A percentile compares a stretch with the other conserved stretches of the same genome.
Evolutionary conservation across 1,284 basidiomycete species (phyloP).

Genomic region (Fomes fomentarius): DNA sequence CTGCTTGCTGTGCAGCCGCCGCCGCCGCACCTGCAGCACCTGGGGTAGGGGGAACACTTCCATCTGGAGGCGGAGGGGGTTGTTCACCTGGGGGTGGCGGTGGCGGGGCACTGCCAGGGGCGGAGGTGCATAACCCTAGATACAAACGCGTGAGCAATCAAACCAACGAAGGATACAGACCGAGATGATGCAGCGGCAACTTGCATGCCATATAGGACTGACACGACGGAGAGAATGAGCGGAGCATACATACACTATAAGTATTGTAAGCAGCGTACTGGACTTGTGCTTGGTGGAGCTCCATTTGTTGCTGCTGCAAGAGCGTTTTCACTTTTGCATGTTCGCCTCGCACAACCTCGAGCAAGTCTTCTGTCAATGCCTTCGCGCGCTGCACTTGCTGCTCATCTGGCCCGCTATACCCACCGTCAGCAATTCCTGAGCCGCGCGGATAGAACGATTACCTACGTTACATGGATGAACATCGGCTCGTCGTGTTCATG

Average conservation of each 20-base stretch:
- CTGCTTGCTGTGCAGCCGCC: conserved; percentile 30
- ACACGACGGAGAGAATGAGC: conserved; percentile 25
- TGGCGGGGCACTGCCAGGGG: conserved; percentile 63
- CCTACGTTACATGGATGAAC: conserved; percentile 93
- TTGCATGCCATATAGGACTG: conserved; percentile 23
- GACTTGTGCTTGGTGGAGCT: conserved; percentile 77
- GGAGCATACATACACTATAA: conserved; percentile 55
- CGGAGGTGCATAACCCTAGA: conserved; percentile 64
- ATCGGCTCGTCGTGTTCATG: conserved; percentile 90
- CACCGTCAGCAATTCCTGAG: conserved; percentile 1
- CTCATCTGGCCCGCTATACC: conserved; percentile 82
- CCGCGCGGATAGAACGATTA: conserved; percentile 10
- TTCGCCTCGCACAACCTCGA: conserved; percentile 84
- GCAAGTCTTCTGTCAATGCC: conserved; percentile 86
- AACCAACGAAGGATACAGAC: conserved; percentile 32
- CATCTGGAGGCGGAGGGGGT: conserved; percentile 58
- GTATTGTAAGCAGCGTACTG: conserved; percentile 76
- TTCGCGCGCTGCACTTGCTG: conserved; percentile 87
- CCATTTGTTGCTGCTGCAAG: conserved; percentile 77
- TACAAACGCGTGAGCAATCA: conserved; percentile 28
- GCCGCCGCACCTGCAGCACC: conserved; percentile 21
- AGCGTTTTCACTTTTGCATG: conserved; percentile 77
- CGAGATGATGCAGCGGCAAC: conserved; percentile 27
- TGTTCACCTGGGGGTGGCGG: conserved; percentile 65
- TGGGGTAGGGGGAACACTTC: conserved; percentile 43